Percentiles rank a stretch among this genome's conserved stretches.
Conservation (phyloP, 2,329 filamentous ascomycete genomes). For the Ilyonectria robusta region DNA sequence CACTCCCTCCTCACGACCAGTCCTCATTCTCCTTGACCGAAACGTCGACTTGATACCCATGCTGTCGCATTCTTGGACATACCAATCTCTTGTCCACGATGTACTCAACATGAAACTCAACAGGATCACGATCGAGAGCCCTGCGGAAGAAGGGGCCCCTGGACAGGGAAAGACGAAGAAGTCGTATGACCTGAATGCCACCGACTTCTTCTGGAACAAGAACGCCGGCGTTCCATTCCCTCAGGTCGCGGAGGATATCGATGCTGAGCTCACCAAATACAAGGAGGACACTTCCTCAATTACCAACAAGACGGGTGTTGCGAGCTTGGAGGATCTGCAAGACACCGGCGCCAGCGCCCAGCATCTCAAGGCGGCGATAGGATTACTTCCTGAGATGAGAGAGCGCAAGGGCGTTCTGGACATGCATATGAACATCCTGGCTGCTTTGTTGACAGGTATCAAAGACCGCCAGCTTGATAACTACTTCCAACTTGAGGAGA, state of each 20-base stretch:
- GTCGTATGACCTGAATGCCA: conserved; percentile 89
- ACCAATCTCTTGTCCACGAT: conserved; percentile 86
- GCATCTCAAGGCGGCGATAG: conserved; percentile 96
- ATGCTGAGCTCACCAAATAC: conserved; percentile 92
- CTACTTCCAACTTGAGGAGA: conserved; percentile 96
- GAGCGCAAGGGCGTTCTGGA: conserved; percentile 94
- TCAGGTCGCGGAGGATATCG: conserved; percentile 96
- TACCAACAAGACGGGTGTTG: conserved; percentile 94
- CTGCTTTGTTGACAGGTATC: conserved; percentile 81
- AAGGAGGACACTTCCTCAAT: conserved; percentile 96
- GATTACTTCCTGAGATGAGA: conserved; percentile 88
- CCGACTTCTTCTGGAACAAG: conserved; percentile 96
- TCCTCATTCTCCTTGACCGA: conserved; percentile 93
- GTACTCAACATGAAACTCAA: conserved; percentile 78
- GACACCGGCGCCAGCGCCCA: conserved; percentile 91
- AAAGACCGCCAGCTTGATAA: conserved; percentile 96
- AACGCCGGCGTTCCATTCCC: conserved; percentile 94
- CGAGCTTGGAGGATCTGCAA: conserved; percentile 91
- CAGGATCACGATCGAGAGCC: conserved; percentile 91
- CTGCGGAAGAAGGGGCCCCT: conserved; percentile 82
- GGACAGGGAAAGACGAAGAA: conserved; percentile 85
- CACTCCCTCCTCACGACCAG: conserved; percentile 83
- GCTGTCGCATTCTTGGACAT: conserved; percentile 91
- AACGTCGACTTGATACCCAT: conserved; percentile 97
- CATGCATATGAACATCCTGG: conserved; percentile 99